These are phyloP conservation scores for Haematococcus sp. DNA, from an alignment of 139 green algal genomes.

Conservation along the genomic window DNA sequence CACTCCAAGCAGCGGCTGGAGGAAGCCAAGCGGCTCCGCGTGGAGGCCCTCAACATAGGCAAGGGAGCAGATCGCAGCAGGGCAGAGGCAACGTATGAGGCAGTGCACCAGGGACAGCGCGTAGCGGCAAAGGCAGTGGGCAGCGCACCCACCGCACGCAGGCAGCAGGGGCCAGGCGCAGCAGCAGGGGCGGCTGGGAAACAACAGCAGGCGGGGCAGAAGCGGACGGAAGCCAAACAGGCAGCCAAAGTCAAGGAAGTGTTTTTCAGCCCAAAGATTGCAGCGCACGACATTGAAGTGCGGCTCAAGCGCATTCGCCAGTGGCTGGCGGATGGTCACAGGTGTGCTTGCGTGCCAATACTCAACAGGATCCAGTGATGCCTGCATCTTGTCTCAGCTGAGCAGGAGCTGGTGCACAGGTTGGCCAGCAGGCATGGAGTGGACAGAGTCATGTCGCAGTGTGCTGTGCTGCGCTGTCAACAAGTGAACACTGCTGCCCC, in stretches of 20 bases:
- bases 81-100: neutral
- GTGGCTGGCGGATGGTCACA: neutral
- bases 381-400: neutral
- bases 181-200: neutral
- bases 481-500: no score
- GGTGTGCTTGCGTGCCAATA: no score
- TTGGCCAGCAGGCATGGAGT: neutral
- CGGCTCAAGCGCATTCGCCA: neutral
- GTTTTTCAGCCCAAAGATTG: slow-evolving; percentile 13
- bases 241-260: slow-evolving; percentile 13
- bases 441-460: no score
- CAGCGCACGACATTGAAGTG: slow-evolving; percentile 10
- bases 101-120: neutral
- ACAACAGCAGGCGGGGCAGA: neutral
- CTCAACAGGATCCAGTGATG: no score
- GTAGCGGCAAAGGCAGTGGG: neutral
- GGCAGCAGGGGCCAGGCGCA: neutral
- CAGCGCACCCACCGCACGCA: neutral
- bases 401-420: neutral
- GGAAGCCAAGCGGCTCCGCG: neutral
- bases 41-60: neutral
- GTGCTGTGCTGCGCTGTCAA: no score
- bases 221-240: neutral
- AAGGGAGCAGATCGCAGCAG: neutral
- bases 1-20: slow-evolving; percentile 4